phyloP scores from a whole-genome alignment of 2,329 filamentous ascomycete genomes.

The Monosporascus sp. region DNA sequence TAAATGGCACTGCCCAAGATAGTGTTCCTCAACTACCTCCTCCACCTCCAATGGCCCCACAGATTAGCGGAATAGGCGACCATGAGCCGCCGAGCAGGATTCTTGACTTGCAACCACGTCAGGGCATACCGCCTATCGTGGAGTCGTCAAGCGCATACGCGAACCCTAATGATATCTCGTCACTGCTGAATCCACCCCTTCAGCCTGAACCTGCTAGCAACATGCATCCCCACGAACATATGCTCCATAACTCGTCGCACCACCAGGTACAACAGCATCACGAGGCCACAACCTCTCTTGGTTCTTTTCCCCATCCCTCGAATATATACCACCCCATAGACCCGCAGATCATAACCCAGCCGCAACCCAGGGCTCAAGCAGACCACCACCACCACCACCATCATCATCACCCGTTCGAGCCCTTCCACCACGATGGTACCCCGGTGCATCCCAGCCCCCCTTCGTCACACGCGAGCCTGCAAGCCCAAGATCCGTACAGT shows the following conservation, averaged over 20 bases:
- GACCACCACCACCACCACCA: conserved; percentile 23
- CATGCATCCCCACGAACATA: conserved; percentile 30
- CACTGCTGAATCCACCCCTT: conserved; percentile 33
- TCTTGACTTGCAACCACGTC: conserved; percentile 15
- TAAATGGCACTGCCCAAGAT: conserved; percentile 9
- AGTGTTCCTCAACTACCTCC: conserved; percentile 1
- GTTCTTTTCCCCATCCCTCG: conserved; percentile 24
- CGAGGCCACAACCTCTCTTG: conserved; percentile 17
- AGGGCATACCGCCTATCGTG: conserved; percentile 23
- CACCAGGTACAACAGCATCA: conserved; percentile 12
- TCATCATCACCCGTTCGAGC: conserved; percentile 21
- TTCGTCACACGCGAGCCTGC: conserved; percentile 10
- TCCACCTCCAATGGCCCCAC: conserved; percentile 12
- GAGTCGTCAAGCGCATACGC: conserved; percentile 37
- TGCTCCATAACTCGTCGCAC: conserved; percentile 22
- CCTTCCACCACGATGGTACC: conserved; percentile 29
- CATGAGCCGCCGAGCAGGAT: conserved; percentile 10
- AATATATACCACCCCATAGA: conserved; percentile 52
- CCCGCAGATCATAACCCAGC: conserved; percentile 51
- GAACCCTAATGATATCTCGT: conserved; percentile 44
- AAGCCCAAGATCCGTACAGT: conserved; percentile 15
- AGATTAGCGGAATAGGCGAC: neutral
- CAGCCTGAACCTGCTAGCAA: conserved; percentile 11
- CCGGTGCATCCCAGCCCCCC: conserved; percentile 11
- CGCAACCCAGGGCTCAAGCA: conserved; percentile 20